Evolutionary conservation across 768 basidiomycete genomes (phyloP).

Genomic region (Podaxis rugospora): DNA sequence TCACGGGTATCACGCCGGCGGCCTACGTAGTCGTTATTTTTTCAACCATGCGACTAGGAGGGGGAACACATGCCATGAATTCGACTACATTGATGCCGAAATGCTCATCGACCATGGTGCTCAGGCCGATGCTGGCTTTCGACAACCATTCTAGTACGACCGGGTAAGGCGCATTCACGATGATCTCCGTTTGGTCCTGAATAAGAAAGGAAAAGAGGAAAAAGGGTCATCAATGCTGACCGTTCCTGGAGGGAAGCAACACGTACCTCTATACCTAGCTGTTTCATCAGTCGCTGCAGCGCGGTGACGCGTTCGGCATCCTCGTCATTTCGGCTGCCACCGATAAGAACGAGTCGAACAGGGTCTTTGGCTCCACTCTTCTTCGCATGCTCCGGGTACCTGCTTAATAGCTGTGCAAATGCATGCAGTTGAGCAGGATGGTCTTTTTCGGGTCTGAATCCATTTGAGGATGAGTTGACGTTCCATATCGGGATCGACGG

Average conservation of each 20-base stretch:
- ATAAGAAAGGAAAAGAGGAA: background rate
- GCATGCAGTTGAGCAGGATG: slow-evolving; percentile 76
- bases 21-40: slow-evolving; percentile 51
- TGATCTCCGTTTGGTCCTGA: slow-evolving; percentile 69
- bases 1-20: slow-evolving; percentile 88
- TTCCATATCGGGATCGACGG: background rate
- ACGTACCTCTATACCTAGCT: slow-evolving; percentile 60
- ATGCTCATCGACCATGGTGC: slow-evolving; percentile 98
- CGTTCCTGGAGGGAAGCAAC: background rate
- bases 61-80: slow-evolving; percentile 71
- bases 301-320: slow-evolving; percentile 68
- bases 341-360: slow-evolving; percentile 72
- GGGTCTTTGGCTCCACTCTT: slow-evolving; percentile 14
- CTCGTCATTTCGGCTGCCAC: slow-evolving; percentile 75
- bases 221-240: background rate
- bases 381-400: slow-evolving; percentile 54
- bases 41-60: background rate
- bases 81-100: slow-evolving; percentile 98
- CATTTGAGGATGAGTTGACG: background rate
- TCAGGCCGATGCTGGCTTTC: slow-evolving; percentile 76
- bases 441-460: slow-evolving; percentile 88
- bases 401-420: slow-evolving; percentile 52
- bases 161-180: slow-evolving; percentile 79
- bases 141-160: slow-evolving; percentile 70
- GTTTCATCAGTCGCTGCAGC: slow-evolving; percentile 52